Base-by-base conservation (phyloP, 2,329 filamentous ascomycete species). In the Colletotrichum chlorophyti region DNA sequence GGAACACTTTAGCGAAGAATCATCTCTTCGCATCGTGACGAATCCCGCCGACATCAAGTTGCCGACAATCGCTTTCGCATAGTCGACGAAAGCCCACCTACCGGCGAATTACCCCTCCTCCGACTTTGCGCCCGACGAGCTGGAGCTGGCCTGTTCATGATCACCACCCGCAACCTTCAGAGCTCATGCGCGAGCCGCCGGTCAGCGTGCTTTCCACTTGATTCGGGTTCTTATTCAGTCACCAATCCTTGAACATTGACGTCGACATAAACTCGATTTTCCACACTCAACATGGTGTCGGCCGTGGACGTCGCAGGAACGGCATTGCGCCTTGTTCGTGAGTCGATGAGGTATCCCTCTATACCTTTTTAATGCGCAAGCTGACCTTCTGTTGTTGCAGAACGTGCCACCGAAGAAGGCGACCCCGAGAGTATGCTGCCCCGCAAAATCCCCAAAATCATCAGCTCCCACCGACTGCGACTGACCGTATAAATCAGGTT, bases 181-280 rank as follows among this genome's bases (percentile, higher is more conserved):
- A 61, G 61, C 58, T 61, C 58, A 50, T 31, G 48, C 53, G 50
- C 52, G 61, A 62, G 58, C 60, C 60, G 52, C 50, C 58, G 60
- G 45, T 37, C 50, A 26, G 27, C 45, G 49, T 46, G 43, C 55
- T 59, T 60, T 31, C 60, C 41, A 40, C 46, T 60, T 23, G 43
- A 50, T 32, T 50, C 57, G 43, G 57, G 52, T 43, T 55, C 52
- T 31, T 58, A 58, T 53, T 45, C 35, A 32, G 52, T 54, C 47
- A 47, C 52, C 52, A 55, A 61, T 34, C 58, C 57, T 15, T 57
- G 52, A 58, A 48, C n/a, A 17, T 12, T 37, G 29, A 32, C 29
- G 32, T 29, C 37, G 34, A 23, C 34, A 24, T 38, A 34, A 29
- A 35, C 27, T 11, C 27, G 12, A 24, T 29, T 6, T n/a, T n/a